phyloP scores from a whole-genome alignment of 768 basidiomycete genomes.

The Boletus bicolor region DNA sequence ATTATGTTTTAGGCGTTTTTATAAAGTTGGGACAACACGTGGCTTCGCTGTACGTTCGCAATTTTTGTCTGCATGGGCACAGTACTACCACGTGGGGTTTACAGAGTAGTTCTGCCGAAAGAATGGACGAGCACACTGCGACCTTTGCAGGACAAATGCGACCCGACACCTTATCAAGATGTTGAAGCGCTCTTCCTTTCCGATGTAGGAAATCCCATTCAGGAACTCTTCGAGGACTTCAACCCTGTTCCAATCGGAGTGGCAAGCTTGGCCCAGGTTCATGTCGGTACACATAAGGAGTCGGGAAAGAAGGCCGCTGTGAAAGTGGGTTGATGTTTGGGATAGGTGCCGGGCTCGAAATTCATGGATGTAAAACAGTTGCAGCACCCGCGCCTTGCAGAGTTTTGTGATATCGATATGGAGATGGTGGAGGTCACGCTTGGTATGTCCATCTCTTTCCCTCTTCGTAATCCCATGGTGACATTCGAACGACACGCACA shows the following conservation, averaged over 20 bases:
- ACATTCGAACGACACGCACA: neutral
- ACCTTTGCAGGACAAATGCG: conserved; percentile 87
- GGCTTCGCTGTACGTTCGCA: conserved; percentile 54
- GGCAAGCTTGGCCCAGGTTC: conserved; percentile 95
- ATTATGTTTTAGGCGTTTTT: conserved; percentile 56
- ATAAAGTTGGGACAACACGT: conserved; percentile 90
- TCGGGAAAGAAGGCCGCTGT: conserved; percentile 81
- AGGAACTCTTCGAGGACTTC: conserved; percentile 81
- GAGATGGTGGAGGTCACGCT: conserved; percentile 75
- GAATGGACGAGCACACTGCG: conserved; percentile 62
- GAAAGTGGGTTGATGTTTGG: conserved; percentile 49
- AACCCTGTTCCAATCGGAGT: conserved; percentile 89
- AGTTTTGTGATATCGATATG: conserved; percentile 91
- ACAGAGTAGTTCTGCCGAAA: conserved; percentile 51
- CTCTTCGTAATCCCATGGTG: neutral
- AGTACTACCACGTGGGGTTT: conserved; percentile 7
- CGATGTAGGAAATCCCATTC: conserved; percentile 73
- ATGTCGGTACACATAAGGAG: conserved; percentile 69
- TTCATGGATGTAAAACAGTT: conserved; percentile 39
- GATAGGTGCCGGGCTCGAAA: neutral
- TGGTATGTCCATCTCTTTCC: conserved; percentile 37
- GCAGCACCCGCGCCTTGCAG: conserved; percentile 91
- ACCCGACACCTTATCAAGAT: conserved; percentile 79
- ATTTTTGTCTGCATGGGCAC: conserved; percentile 16
- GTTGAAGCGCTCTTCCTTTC: conserved; percentile 70